Evolutionary conservation across 108 stramenopile species (phyloP), one percentile per base, ranked within the genome.

Genomic region (Craspedostauros australis): DNA sequence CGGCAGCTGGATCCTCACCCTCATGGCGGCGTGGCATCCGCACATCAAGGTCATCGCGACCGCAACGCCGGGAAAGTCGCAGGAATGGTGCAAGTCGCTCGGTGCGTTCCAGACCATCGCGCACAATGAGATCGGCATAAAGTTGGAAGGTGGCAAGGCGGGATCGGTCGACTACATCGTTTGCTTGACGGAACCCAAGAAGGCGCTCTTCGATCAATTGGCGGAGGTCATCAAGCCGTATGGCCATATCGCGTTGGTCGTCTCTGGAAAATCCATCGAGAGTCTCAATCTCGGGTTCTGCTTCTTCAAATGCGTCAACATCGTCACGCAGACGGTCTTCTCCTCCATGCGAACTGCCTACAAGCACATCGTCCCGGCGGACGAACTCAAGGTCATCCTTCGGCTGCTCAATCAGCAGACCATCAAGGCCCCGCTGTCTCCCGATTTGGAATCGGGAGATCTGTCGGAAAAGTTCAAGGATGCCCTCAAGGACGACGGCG

Each of bases 231-330:
- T 78, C 30, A 40, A 54, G n/a, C 72, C 77, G 9, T 78, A 62
- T 38, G 77, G 77, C 0, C 43, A 47, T 1, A 73, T 78, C 15
- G 65, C 63, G 41, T 41, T 78, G 19, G 77, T 70, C 2, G 72
- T 70, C 12, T 68, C 77, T 6, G 77, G 77, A 19, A 38, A 60
- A 25, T 37, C 52, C 27, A 71, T 78, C 20, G 24, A 62, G 42
- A 57, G 64, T 12, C 39, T 78, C 25, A 55, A 78, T 55, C 32
- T 79, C 39, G 57, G 73, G 5, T 79, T 79, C 47, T 23, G 60
- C 2, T 71, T 79, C 55, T 79, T 79, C 57, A 79, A 79, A 43
- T 50, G 70, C 39, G 77, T 50, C 24, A 71, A 60, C 15, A 70
- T 79, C 7, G 42, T 46, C 2, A 72, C 64, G 15, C 65, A 71